These are phyloP conservation scores for Colletotrichum agaves DNA, from an alignment of 2,329 filamentous ascomycete species.

Conservation along the genomic window DNA sequence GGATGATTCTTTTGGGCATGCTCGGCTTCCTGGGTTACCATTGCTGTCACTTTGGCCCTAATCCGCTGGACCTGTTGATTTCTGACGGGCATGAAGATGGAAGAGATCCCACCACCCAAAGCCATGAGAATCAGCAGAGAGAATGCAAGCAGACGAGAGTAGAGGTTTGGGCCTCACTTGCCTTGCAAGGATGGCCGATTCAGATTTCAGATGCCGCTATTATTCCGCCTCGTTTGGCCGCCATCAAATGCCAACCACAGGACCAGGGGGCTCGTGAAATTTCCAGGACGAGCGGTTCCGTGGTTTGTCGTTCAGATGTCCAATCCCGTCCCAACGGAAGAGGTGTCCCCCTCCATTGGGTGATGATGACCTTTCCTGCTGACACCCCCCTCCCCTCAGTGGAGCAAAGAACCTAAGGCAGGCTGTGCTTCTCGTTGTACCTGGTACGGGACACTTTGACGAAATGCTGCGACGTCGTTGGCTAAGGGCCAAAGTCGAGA, in stretches of 20 bases:
- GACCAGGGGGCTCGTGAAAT: constrained; percentile 1
- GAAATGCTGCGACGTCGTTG: constrained; percentile 27
- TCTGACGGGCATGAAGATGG: constrained; percentile 18
- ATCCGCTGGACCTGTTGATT: background rate
- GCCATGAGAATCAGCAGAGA: background rate
- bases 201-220: background rate
- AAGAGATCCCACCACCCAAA: constrained; percentile 22
- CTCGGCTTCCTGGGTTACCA: constrained; percentile 4
- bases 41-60: background rate
- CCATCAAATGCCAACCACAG: background rate
- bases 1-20: constrained; percentile 18
- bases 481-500: constrained; percentile 21
- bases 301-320: constrained; percentile 13
- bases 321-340: constrained; percentile 18
- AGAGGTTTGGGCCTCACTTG: constrained; percentile 2
- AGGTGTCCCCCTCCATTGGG: background rate
- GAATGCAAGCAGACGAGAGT: background rate
- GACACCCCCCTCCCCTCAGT: constrained; percentile 12
- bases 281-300: constrained; percentile 11
- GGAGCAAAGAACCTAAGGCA: background rate
- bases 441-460: constrained; percentile 20
- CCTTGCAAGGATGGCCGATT: background rate
- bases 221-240: background rate
- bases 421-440: constrained; percentile 2
- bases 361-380: background rate